Evolutionary conservation across 1,139 yeast genomes (phyloP), one percentile per base, ranked within the genome.

Genomic region (Nakaseomyces delphensis): DNA sequence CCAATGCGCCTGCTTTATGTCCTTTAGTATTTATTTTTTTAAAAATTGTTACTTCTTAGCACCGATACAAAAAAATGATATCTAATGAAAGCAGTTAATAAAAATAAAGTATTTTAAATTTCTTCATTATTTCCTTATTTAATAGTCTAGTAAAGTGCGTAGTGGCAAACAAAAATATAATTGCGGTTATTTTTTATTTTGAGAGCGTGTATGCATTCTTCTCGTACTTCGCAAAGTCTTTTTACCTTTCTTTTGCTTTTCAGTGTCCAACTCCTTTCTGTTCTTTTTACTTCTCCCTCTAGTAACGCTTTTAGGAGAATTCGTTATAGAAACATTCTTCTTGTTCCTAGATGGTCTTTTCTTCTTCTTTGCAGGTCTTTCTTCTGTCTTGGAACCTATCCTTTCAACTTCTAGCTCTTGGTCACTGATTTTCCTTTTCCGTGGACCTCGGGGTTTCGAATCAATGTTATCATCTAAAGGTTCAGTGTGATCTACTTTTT

Each of bases 131-230:
- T n/a, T n/a, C n/a, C n/a, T n/a, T 21, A 21, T 10, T 21, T 7
- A 3, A 27, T 27, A n/a, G 29, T 27, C 3, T 27, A 27, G 5
- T 6, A 10, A 27, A 6, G n/a, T 27, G 10, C 10, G 10, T 21
- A 21, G 7, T 21, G 24, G 10, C 10, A 10, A 21, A 7, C 7
- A 6, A 7, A 15, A 4, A 29, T 14, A 8, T 7, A 9, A 14
- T 14, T 14, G 13, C 11, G 5, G 8, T 16, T 9, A 20, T 11
- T 21, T 5, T n/a, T 33, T 33, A 11, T 33, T 33, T 21, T 33
- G 37, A 6, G 37, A 33, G 9, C 37, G 37, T 2, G 37, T 33
- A n/a, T 20, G 13, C 37, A 33, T 33, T 21, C 37, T 33, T 13
- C 37, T 33, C 3, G 37, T 33, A 18, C 27, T 33, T n/a, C 37